Evolutionary conservation across 108 stramenopile species (phyloP).

Genomic region (Fistulifera pelliculosa): DNA sequence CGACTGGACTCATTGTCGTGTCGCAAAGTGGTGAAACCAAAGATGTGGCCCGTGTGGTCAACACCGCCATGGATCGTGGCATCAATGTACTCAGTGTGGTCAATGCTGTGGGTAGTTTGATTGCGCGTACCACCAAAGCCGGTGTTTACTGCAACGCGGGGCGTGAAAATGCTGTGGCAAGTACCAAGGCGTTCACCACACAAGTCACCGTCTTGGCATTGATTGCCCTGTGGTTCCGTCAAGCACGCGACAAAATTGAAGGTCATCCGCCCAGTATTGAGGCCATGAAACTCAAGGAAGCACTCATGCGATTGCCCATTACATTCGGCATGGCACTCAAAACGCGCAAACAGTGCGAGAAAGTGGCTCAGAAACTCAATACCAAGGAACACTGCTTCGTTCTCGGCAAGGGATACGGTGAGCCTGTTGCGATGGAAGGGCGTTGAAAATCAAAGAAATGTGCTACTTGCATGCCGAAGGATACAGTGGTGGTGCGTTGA

Average conservation of each 20-base stretch:
- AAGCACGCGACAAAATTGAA: constrained; percentile 59
- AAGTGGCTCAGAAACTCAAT: constrained; percentile 68
- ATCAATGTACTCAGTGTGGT: constrained; percentile 89
- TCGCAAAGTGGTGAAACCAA: constrained; percentile 98
- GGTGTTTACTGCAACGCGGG: constrained; percentile 99
- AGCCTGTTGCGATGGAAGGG: constrained; percentile 97
- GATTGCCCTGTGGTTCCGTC: constrained; percentile 93
- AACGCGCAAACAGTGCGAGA: constrained; percentile 73
- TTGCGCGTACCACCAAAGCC: constrained; percentile 92
- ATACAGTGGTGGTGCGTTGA: constrained; percentile 97
- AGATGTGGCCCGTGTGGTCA: constrained; percentile 90
- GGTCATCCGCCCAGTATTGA: constrained; percentile 50
- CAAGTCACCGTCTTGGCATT: constrained; percentile 97
- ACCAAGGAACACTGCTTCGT: constrained; percentile 95
- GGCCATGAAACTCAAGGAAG: constrained; percentile 59
- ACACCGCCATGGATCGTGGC: constrained; percentile 72
- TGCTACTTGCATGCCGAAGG: constrained; percentile 98
- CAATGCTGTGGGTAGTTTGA: constrained; percentile 95
- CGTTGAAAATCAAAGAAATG: constrained; percentile 99
- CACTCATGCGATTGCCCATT: constrained; percentile 95
- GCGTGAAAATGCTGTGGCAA: constrained; percentile 98
- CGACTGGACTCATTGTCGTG: constrained; percentile 85
- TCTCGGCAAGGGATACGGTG: constrained; percentile 91
- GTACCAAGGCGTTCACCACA: constrained; percentile 98
- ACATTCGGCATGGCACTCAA: constrained; percentile 96